Evolutionary conservation across 345 rosid species (phyloP).

Genomic region (Kernera saxatilis): DNA sequence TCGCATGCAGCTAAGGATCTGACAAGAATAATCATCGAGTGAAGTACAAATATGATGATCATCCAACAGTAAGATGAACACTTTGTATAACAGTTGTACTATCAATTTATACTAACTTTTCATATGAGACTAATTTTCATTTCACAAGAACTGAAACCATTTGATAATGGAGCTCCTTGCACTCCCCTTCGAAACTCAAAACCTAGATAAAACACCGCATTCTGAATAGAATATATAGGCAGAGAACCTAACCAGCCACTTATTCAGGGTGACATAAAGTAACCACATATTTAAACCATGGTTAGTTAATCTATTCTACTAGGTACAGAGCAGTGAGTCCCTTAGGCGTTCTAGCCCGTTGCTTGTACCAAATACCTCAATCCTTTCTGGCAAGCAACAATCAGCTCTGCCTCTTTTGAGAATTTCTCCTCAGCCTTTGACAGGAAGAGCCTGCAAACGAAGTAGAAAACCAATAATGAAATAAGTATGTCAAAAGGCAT

Average conservation of each 20-base stretch:
- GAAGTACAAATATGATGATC: neutral
- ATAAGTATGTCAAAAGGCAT: neutral
- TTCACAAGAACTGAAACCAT: neutral
- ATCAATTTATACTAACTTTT: neutral
- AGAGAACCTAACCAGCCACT: neutral
- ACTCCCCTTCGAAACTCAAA: neutral
- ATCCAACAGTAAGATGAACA: conserved; percentile 5
- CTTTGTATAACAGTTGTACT: neutral
- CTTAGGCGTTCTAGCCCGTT: neutral
- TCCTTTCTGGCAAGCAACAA: conserved; percentile 94
- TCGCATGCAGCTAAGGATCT: conserved; percentile 96
- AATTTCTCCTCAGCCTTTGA: conserved; percentile 68
- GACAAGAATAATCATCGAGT: conserved; percentile 21
- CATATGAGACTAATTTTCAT: conserved; percentile 1
- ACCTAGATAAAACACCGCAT: neutral
- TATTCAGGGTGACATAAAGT: neutral
- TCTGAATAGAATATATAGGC: neutral
- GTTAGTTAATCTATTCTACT: neutral
- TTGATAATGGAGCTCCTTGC: neutral
- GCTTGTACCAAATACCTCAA: conserved; percentile 48
- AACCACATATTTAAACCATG: neutral
- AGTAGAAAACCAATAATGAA: conserved; percentile 15
- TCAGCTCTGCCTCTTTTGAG: conserved; percentile 71
- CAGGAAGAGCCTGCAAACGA: conserved; percentile 52
- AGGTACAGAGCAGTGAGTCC: neutral